Percentiles rank a stretch among this genome's conserved stretches.
These are phyloP conservation scores for Ananas comosus DNA, from an alignment of 176 grass and related monocot species.

Conservation along the genomic window DNA sequence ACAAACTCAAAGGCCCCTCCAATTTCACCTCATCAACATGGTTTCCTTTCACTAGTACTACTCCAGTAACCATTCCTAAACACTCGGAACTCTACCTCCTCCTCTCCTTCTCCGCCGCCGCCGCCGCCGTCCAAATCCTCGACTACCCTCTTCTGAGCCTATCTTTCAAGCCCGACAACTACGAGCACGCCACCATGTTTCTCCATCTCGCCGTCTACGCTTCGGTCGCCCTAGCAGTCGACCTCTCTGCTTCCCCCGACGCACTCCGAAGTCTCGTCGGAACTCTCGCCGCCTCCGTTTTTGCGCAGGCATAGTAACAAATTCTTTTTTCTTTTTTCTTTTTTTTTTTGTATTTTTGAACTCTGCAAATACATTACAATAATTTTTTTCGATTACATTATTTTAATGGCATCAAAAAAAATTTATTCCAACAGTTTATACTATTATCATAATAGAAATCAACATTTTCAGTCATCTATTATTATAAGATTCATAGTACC, in stretches of 20 bases:
- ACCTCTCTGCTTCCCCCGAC: slow-evolving; percentile 16
- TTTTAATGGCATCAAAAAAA: no score
- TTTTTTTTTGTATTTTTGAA: no score
- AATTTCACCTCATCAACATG: slow-evolving; percentile 60
- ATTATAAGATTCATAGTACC: no score
- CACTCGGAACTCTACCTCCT: slow-evolving; percentile 76
- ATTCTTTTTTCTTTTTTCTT: no score
- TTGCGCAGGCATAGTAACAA: slow-evolving; percentile 18
- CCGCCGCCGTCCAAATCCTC: slow-evolving; percentile 49
- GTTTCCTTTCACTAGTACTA: slow-evolving; percentile 34
- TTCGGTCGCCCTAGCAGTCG: slow-evolving; percentile 42
- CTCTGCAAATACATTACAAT: no score
- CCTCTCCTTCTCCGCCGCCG: slow-evolving; percentile 49
- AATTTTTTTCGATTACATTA: no score
- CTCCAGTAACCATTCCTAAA: slow-evolving; percentile 28
- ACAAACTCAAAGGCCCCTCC: slow-evolving; percentile 57
- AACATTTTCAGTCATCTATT: no score
- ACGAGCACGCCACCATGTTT: slow-evolving; percentile 92
- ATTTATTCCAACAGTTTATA: no score
- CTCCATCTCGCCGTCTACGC: slow-evolving; percentile 66
- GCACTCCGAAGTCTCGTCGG: slow-evolving; percentile 30
- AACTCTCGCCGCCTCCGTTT: slow-evolving; percentile 57
- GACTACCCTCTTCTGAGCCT: slow-evolving; percentile 33
- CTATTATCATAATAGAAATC: no score
- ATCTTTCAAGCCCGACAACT: slow-evolving; percentile 33